These are phyloP conservation scores for Cairneyella variabilis DNA, from an alignment of 495 filamentous ascomycete species.

Conservation along the genomic window DNA sequence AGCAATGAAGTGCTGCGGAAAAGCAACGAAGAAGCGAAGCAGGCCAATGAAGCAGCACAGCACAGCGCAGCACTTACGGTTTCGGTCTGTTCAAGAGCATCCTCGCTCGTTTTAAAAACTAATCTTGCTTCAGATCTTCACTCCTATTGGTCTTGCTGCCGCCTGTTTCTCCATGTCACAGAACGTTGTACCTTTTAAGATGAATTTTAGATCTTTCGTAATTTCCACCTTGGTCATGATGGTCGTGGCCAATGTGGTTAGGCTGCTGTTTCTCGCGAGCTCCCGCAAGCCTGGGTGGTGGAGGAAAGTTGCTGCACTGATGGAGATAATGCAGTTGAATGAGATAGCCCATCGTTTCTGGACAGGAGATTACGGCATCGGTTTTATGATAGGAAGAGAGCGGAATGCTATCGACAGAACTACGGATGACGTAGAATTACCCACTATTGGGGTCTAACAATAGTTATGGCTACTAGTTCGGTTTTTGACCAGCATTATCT, in stretches of 20 bases:
- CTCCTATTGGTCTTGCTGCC: background rate
- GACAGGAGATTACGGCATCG: background rate
- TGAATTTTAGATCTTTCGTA: background rate
- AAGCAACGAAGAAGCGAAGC: background rate
- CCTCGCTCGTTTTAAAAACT: background rate
- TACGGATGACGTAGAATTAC: background rate
- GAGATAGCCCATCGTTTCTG: background rate
- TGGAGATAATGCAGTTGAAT: background rate
- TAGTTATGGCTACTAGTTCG: too few species aligned
- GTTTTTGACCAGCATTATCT: too few species aligned
- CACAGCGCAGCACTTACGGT: background rate
- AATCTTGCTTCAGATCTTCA: background rate
- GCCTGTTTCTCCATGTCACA: background rate
- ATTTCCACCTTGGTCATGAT: background rate
- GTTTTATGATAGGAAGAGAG: background rate
- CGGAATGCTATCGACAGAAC: background rate
- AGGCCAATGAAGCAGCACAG: background rate
- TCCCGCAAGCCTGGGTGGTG: background rate
- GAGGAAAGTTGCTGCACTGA: background rate
- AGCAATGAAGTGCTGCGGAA: background rate
- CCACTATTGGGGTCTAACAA: background rate
- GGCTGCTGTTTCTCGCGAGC: background rate
- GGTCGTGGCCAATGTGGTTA: background rate
- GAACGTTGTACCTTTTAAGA: background rate
- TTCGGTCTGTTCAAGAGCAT: background rate